Evolutionary conservation across 352 stramenopile genomes (phyloP), one percentile per base, ranked within the genome.

Genomic region (Albugo laibachii): DNA sequence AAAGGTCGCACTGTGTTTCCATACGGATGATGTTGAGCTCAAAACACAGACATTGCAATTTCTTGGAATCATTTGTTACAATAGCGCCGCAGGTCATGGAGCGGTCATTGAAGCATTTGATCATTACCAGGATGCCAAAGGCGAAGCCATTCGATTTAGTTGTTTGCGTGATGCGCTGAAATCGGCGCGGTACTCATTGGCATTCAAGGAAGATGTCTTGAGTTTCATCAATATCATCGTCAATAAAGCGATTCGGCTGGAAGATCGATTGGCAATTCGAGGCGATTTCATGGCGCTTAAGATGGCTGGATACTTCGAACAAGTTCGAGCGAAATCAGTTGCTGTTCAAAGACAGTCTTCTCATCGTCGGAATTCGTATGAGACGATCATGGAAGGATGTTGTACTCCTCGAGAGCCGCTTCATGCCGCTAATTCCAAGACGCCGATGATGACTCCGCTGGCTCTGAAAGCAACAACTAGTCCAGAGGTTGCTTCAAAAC

Each of bases 201-300:
- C 79, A n/a, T 89, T 89, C 62, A 89, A 89, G 45, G 76, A 89
- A 60, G 76, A 89, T 49, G 76, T 89, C 50, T 56, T 89, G 41
- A 86, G 73, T 49, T 89, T 89, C 59, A 73, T 89, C 41, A 89
- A 89, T 62, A 86, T 89, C 53, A 85, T 89, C 49, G 76, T 89
- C 20, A 89, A 89, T 62, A 89, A 89, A 58, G 76, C 73, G 2
- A 84, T 89, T 21, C 67, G 73, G 12, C 52, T 89, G 10, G 76
- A 89, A 61, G 70, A 84, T 47, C 76, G 76, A 38, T 48, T 89
- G 41, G 76, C 70, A 35, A 89, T 89, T 47, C 76, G 76, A 13
- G 69, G 68, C 24, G 76, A 89, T 47, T 89, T 89, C 51, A 83
- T 89, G 47, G 69, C 73, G 40, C 63, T 89, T 15, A 80, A 84